Conservation (phyloP, 441 rosid genomes). For the Populus hybrid region DNA sequence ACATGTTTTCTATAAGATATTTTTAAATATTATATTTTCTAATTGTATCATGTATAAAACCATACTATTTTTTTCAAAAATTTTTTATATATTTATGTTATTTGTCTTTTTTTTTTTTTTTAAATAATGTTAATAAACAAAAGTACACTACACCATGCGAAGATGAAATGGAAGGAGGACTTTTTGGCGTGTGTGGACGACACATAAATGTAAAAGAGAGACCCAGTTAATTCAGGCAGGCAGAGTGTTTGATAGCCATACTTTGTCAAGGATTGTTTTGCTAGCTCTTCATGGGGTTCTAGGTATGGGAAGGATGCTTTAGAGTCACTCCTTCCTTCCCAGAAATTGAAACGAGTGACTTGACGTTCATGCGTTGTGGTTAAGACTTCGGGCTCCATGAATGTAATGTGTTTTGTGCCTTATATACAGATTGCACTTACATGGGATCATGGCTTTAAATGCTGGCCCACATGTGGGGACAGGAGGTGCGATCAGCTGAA, state of each 20-base stretch:
- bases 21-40: no score
- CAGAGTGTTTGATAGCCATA: not conserved
- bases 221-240: not conserved
- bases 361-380: not conserved
- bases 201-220: no score
- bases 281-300: not conserved
- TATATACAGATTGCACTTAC: not conserved
- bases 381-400: no score
- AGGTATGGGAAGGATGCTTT: not conserved
- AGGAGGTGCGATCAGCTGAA: not conserved
- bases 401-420: not conserved
- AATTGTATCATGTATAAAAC: no score
- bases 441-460: not conserved
- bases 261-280: not conserved
- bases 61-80: no score
- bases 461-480: not conserved
- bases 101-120: no score
- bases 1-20: no score
- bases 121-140: no score
- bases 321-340: not conserved
- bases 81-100: no score
- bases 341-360: not conserved
- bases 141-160: not conserved
- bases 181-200: not conserved
- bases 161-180: not conserved